Evolutionary conservation across 306 rosid species (phyloP).

Genomic region (Prunus mongolica): DNA sequence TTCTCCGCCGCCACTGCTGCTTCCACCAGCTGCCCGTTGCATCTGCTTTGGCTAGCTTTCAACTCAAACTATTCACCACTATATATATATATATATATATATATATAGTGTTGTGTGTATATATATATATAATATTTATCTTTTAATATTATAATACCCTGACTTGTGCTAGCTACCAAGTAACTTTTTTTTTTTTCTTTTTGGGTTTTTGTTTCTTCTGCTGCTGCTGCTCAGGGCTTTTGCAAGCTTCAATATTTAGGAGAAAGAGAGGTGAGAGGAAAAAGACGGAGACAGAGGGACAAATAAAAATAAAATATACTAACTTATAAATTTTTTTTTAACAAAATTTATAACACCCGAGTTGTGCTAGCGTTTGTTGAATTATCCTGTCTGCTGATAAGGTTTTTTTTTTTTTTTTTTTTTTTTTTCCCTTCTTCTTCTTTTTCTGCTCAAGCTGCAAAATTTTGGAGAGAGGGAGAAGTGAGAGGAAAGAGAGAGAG

Average conservation of each 20-base stretch:
- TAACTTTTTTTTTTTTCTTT: neutral
- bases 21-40: conserved; percentile 51
- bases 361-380: no score
- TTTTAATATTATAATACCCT: no score
- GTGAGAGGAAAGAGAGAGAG: neutral
- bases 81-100: neutral
- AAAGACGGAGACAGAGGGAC: neutral
- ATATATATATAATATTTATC: neutral
- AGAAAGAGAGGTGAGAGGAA: neutral
- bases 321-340: no score
- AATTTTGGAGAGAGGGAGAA: neutral
- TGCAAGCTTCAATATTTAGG: neutral
- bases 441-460: neutral
- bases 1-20: conserved; percentile 25
- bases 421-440: neutral
- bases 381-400: no score
- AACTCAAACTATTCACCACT: neutral
- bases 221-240: neutral
- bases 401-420: neutral
- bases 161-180: neutral
- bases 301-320: no score
- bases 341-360: no score
- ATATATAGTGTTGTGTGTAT: no score
- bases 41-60: conserved; percentile 30
- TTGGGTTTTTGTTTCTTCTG: neutral